Base-by-base conservation (phyloP, 805 yeast species). In the Ogataea polymorpha region DNA sequence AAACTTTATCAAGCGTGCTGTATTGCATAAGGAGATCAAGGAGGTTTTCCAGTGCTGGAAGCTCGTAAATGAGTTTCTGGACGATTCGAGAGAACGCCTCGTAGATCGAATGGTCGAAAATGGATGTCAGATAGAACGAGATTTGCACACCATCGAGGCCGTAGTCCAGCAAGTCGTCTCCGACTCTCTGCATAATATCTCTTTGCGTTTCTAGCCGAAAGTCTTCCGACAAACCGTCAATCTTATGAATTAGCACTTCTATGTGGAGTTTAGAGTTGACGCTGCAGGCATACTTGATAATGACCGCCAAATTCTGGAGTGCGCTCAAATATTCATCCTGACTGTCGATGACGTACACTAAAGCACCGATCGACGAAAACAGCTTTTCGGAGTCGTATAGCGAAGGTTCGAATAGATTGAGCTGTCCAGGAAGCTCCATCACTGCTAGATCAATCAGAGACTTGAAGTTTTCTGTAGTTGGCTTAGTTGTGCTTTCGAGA, bases 271-370 rank as follows among this genome's bases (percentile, higher is more conserved):
- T 71, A 3, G 96, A 96, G 54, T 90, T 88, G 29, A 84, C 83
- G 53, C 81, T 80, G 57, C 84, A 80, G 0, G 96, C 97, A 54
- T 81, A 85, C 56, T 86, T 93, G 44, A 90, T 83, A 46, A 93
- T 88, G 72, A 83, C 82, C 4, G 91, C 87, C 35, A 93, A 67
- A 58, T 89, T 90, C 20, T 95, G 88, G 34, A 93, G 72, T 0
- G 98, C 96, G 62, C 88, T 84, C 50, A 90, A 67, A 63, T 93
- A 93, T 61, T 93, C 99, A 66, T 91, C 98, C 61, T 89, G 97
- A 9, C 90, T 78, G 63, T 93, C 99, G 47, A 93, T 89, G 29
- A 93, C 96, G 58, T 93, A 93, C 2, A 93, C 93, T 21, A 93
- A 70, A 0, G 96, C 93, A 14, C 96, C 96, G 11, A 89, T 88